Evolutionary conservation across 139 green algal genomes (phyloP), one percentile per base, ranked within the genome.

Genomic region (Coelastrella sp.): DNA sequence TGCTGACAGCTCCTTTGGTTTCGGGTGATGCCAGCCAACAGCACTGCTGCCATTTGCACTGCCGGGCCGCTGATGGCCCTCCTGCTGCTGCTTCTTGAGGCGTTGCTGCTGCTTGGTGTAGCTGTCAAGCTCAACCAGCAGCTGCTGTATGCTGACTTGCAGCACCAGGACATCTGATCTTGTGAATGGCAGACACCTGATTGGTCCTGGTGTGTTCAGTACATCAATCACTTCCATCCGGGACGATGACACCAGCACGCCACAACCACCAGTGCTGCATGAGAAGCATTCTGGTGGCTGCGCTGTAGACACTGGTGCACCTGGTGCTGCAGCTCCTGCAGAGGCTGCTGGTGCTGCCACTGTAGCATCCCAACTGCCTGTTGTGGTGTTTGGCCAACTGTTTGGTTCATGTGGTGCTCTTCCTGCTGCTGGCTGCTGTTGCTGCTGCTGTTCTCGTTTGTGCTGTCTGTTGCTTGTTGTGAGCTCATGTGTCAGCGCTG

Each of bases 391-490:
- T 14, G 63, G 63, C 15, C 63, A 22, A 17, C 63, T 70, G 63
- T 6, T 24, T 66, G 68, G 63, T 74, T 22, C 65, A 19, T 35
- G 17, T 61, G 65, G 20, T 35, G 65, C 63, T 61, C 27, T 24
- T 1, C 56, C 78, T 25, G 70, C 84, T 6, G 76, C 65, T 56
- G 85, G 85, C 60, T 89, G 70, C 85, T 89, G 90, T 35, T 88
- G 85, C 60, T 81, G 59, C 19, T 90, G 86, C 25, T 78, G 59
- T 66, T 20, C n/a, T 15, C 49, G 8, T 9, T 90, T 65, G 9
- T 75, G 68, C 6, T 89, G 79, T 1, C 83, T 72, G 24, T 87
- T 76, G 61, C 87, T 91, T 78, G 78, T 91, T 7, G 63, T 86
- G 25, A 86, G 27, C 78, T 91, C 87, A 12, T 91, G 78, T 24